phyloP scores from a whole-genome alignment of 441 rosid species.

The Dalechampia spathulata region DNA sequence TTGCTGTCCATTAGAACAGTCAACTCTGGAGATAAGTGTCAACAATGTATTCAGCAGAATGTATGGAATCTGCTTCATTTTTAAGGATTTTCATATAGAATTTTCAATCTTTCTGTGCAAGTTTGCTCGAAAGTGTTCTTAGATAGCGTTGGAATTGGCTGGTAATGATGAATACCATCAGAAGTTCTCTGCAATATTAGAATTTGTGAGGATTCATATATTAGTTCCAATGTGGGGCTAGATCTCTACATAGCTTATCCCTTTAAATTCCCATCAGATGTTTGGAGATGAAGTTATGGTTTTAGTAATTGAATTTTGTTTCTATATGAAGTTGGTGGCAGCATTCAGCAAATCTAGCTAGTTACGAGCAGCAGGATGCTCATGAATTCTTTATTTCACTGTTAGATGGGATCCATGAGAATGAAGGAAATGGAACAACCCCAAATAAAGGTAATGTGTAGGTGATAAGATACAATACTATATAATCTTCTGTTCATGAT shows the following conservation, averaged over 20 bases:
- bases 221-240: conserved; percentile 4
- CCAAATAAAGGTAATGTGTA: conserved; percentile 43
- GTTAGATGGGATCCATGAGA: conserved; percentile 76
- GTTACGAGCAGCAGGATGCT: conserved; percentile 84
- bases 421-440: conserved; percentile 41
- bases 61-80: not conserved
- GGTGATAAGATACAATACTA: conserved; percentile 10
- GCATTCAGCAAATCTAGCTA: conserved; percentile 69
- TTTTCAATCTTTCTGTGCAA: not conserved
- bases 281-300: conserved; percentile 19
- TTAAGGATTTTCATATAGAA: not conserved
- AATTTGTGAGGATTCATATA: conserved; percentile 8
- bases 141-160: conserved; percentile 2
- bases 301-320: conserved; percentile 28
- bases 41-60: conserved; percentile 1
- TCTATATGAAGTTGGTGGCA: conserved; percentile 81
- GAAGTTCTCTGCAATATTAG: conserved; percentile 5
- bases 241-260: conserved; percentile 15
- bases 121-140: not conserved
- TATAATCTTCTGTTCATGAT: too few species aligned
- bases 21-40: not conserved
- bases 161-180: not conserved
- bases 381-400: conserved; percentile 86
- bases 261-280: conserved; percentile 8
- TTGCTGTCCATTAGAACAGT: not conserved